Evolutionary conservation across 805 yeast genomes (phyloP).

Genomic region (Teunomyces atbi): DNA sequence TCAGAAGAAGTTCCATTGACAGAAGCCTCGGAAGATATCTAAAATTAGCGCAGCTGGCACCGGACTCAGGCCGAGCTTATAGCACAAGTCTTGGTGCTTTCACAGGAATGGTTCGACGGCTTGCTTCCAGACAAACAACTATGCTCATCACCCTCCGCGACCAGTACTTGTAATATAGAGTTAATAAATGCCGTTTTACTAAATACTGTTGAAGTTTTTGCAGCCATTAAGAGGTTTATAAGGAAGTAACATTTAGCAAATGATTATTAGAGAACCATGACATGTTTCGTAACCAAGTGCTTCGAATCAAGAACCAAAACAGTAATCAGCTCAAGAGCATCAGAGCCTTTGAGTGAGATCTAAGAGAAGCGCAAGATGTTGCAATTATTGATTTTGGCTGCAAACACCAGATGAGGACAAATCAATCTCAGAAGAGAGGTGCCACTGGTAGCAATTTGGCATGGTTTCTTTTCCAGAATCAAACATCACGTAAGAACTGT

Average conservation of each 20-base stretch:
- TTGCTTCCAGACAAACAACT: conserved; percentile 51
- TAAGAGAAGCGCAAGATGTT: no score
- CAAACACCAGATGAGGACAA: no score
- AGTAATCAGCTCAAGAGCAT: no score
- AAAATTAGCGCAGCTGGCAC: conserved; percentile 51
- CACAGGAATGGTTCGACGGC: conserved; percentile 47
- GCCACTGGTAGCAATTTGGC: conserved; percentile 78
- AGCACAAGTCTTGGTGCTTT: conserved; percentile 51
- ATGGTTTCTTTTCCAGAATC: conserved; percentile 80
- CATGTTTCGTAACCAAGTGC: no score
- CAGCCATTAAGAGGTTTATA: no score
- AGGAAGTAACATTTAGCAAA: no score
- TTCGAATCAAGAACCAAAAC: no score
- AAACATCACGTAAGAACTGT: conserved; percentile 59
- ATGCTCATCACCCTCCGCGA: conserved; percentile 56
- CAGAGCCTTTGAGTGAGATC: no score
- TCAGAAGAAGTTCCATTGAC: conserved; percentile 1
- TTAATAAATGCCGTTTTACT: not conserved
- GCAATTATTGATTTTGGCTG: no score
- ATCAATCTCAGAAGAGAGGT: no score
- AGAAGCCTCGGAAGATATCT: not conserved
- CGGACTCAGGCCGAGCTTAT: conserved; percentile 56
- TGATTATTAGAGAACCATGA: no score
- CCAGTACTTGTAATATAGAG: conserved; percentile 43
- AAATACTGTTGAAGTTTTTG: not conserved